Percentiles rank a stretch among this genome's conserved stretches.
These are phyloP conservation scores for Saraca asoca DNA, from an alignment of 331 rosid species.

Conservation along the genomic window DNA sequence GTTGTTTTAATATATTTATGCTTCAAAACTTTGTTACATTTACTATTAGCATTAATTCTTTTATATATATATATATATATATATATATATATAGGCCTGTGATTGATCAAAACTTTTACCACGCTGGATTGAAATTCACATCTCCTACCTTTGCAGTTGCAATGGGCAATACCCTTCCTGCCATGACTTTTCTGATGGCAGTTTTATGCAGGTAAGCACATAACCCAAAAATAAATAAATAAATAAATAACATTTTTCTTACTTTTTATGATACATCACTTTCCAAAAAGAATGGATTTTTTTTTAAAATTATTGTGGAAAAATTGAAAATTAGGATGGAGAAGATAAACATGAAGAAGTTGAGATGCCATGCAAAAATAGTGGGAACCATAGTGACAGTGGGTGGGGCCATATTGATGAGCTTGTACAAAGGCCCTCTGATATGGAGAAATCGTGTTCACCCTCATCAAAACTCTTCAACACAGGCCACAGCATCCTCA, in stretches of 20 bases:
- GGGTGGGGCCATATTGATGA: conserved; percentile 90
- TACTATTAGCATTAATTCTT: too few relatives aligned
- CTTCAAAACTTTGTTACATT: too few relatives aligned
- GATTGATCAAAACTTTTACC: conserved; percentile 93
- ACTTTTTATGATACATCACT: too few relatives aligned
- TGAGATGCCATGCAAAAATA: conserved; percentile 81
- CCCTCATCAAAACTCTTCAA: conserved; percentile 19
- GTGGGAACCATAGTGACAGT: conserved; percentile 80
- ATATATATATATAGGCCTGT: too few relatives aligned
- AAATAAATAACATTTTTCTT: too few relatives aligned
- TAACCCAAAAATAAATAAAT: too few relatives aligned
- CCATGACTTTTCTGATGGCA: conserved; percentile 87
- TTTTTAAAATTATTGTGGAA: background rate
- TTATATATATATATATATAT: too few relatives aligned
- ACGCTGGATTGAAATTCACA: conserved; percentile 84
- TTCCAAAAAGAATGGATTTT: conserved; percentile 17
- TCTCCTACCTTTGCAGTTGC: conserved; percentile 95
- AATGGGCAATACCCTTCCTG: conserved; percentile 89
- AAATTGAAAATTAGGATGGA: conserved; percentile 77
- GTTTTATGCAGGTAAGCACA: conserved; percentile 69
- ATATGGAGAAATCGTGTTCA: conserved; percentile 56
- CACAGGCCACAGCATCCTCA: conserved; percentile 29
- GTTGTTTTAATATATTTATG: too few relatives aligned
- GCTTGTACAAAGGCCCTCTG: conserved; percentile 83
- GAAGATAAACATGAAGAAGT: conserved; percentile 63